Base-by-base conservation (phyloP, 2,329 filamentous ascomycete species). In the Aspergillus pseudotamarii region DNA sequence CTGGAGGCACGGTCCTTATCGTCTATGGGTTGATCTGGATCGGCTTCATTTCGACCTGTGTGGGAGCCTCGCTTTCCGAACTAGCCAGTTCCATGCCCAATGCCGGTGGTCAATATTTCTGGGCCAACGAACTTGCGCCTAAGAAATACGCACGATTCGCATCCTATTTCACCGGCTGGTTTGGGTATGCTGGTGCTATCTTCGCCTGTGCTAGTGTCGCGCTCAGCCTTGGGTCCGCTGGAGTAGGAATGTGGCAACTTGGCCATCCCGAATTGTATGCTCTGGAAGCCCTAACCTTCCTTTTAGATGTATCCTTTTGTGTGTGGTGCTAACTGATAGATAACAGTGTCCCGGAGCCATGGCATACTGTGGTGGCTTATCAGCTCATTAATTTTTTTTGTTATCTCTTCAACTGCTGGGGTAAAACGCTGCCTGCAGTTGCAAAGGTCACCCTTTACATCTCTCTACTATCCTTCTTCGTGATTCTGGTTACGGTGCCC, bases 141-240 rank as follows among this genome's bases (percentile, higher is more conserved):
- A 79, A 73, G 65, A 78, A 73, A 61, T 83, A 77, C 62, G 77
- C 80, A 2, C 80, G 80, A 32, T 77, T 83, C 59, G 76, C 78
- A 6, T 81, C 79, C 14, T 85, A 84, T 60, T 59, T 82, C 56
- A 83, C 81, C 1, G 83, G 82, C 12, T 85, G 81, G 78, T 79
- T 85, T 62, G 82, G 82, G 2, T 86, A 83, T 79, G 81, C 83
- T n/a, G 84, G 83, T 19, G 78, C 80, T 26, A 80, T 86, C 59
- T 86, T 86, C 65, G 85, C 83, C 9, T 82, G 77, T 66, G 83
- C 85, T 21, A 84, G 82, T 72, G 82, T 85, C 21, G 81, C 82
- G 4, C 69, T 86, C 54, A 80, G 80, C 55, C 73, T 85, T 58
- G 83, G 79, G 5, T 78, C 78, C 66, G 83, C 80, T 3, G 67